Evolutionary conservation across 139 green algal genomes (phyloP), one percentile per base, ranked within the genome.

Genomic region (Choricystis sp.): DNA sequence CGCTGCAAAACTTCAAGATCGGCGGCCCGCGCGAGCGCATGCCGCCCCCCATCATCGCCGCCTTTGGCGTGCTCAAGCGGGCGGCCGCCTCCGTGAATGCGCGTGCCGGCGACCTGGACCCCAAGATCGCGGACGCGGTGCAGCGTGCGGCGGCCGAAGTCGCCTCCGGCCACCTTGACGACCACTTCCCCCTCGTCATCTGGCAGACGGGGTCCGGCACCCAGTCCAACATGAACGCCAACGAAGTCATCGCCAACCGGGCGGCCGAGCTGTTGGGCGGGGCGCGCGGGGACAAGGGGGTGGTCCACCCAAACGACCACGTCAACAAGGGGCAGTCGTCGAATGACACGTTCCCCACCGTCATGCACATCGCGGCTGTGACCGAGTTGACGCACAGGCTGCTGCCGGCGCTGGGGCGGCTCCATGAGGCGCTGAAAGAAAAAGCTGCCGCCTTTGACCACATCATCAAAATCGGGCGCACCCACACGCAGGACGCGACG

Each of bases 171-270:
- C 86, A 88, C 67, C 82, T 95, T 28, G 66, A 76, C 25, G 86
- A 92, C 23, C 83, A 97, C 72, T 97, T 97, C 63, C 91, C 91
- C 0, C 72, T 97, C 23, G 83, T 94, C 5, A 71, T 96, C 0
- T 96, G 91, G 89, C 91, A 97, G 77, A 96, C 91, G 4, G 91
- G 91, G 55, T 85, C 70, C 31, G 88, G 88, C 56, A 97, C 91
- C 0, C 91, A 97, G 76, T 88, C 71, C 75, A 96, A 97, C 80
- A 97, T 97, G 91, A 97, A 97, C 65, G 84, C 81, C 30, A 97
- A 97, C 70, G 91, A 97, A 72, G 88, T 95, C 29, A 91, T 96
- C 48, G 83, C 83, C 21, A 83, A 84, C 78, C 74, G 84, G n/a
- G 89, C 91, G 0, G 87, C 86, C 24, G 81, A 96, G 76, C 78